phyloP scores from a whole-genome alignment of 306 rosid species.

The Sesbania bispinosa region DNA sequence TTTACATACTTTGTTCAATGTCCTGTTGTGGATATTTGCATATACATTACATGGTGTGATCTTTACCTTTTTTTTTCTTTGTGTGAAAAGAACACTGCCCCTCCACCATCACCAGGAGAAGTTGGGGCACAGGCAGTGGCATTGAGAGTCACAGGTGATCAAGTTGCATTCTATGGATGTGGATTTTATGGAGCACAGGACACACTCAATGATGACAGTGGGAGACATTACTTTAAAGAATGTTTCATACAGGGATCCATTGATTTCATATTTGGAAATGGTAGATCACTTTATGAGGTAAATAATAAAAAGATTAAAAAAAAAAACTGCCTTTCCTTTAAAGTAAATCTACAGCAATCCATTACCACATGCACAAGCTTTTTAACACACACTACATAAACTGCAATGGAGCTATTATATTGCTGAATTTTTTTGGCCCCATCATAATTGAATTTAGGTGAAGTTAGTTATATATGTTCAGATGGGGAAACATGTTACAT shows the following conservation, averaged over 20 bases:
- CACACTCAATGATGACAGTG: constrained; percentile 69
- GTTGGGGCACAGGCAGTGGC: constrained; percentile 86
- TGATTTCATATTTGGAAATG: constrained; percentile 86
- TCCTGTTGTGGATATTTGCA: neutral
- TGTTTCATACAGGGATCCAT: constrained; percentile 87
- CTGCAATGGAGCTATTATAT: too few species aligned
- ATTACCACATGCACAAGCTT: neutral
- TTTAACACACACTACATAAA: neutral
- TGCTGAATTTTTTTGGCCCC: neutral
- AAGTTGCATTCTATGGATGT: constrained; percentile 70
- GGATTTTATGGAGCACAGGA: constrained; percentile 90
- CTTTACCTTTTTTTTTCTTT: neutral
- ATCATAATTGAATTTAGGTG: neutral
- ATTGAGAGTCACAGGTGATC: constrained; percentile 57
- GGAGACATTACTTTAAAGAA: constrained; percentile 70
- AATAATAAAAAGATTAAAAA: too few species aligned
- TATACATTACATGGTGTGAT: neutral
- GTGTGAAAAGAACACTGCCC: constrained; percentile 56
- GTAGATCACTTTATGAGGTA: constrained; percentile 77
- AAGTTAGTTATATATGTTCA: neutral
- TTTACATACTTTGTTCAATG: neutral
- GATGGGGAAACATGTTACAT: neutral
- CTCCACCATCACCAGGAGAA: constrained; percentile 52
- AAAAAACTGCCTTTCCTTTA: neutral
- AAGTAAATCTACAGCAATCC: neutral